A percentile compares a stretch with the other conserved stretches of the same genome.
phyloP scores from a whole-genome alignment of 257 asterid genomes.

The Solanum chiquidenum region DNA sequence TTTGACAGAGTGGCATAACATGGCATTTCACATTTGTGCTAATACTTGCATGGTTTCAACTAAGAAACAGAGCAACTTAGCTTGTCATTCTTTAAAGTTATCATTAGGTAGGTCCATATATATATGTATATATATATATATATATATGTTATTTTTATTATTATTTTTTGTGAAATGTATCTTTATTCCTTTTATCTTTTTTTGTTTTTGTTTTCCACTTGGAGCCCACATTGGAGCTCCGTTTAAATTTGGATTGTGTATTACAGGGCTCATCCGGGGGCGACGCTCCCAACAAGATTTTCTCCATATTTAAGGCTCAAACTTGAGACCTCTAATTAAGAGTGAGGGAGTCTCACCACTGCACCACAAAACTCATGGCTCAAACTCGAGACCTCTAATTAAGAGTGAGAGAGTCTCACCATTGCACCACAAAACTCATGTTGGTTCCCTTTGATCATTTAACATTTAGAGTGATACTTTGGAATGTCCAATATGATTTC shows the following conservation, averaged over 20 bases:
- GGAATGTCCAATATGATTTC: background rate
- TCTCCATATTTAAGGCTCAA: too few relatives aligned
- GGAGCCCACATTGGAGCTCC: accelerated
- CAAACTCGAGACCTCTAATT: too few relatives aligned
- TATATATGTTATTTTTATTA: background rate
- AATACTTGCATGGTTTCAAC: constrained; percentile 1
- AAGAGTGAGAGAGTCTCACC: too few relatives aligned
- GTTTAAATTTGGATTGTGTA: too few relatives aligned
- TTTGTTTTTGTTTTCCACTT: background rate
- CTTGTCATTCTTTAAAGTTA: background rate
- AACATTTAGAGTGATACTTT: background rate
- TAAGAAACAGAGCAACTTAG: background rate
- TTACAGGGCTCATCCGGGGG: accelerated
- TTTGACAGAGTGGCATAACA: constrained; percentile 31
- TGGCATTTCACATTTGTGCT: constrained; percentile 4
- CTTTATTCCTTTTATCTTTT: background rate
- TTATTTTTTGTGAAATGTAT: background rate
- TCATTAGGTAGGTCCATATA: background rate
- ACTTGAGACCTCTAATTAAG: too few relatives aligned
- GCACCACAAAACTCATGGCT: background rate
- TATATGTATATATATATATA: background rate
- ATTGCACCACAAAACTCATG: background rate
- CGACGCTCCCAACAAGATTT: accelerated
- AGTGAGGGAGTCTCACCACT: too few relatives aligned
- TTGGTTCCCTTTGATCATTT: background rate